phyloP scores from a whole-genome alignment of 2,329 filamentous ascomycete genomes.

The Daldinia sp. region DNA sequence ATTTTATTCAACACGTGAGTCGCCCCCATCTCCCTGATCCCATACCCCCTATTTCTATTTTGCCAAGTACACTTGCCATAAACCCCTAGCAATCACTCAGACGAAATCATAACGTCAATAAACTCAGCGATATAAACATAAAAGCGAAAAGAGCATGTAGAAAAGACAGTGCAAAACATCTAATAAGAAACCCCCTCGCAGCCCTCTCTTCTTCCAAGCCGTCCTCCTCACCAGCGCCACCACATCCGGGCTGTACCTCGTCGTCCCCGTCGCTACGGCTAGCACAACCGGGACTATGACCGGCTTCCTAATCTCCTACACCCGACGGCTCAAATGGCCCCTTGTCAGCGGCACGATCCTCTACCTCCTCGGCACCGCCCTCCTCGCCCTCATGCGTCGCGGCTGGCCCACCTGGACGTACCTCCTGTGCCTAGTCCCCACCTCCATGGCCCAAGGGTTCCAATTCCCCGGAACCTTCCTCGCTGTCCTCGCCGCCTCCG shows the following conservation, averaged over 20 bases:
- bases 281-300: constrained; percentile 64
- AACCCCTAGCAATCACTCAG: neutral
- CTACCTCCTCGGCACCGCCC: constrained; percentile 59
- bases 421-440: constrained; percentile 64
- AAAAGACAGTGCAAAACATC: neutral
- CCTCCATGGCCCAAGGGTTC: constrained; percentile 68
- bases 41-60: neutral
- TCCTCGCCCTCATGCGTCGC: constrained; percentile 59
- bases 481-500: constrained; percentile 65
- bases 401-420: constrained; percentile 62
- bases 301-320: constrained; percentile 69
- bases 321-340: constrained; percentile 67
- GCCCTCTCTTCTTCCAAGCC: constrained; percentile 79
- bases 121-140: neutral
- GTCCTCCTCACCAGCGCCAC: constrained; percentile 76
- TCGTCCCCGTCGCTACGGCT: constrained; percentile 67
- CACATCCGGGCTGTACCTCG: constrained; percentile 74
- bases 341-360: constrained; percentile 59
- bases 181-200: constrained; percentile 44
- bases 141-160: neutral
- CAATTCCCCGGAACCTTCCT: constrained; percentile 71
- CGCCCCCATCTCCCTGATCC: neutral
- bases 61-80: neutral
- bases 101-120: neutral
- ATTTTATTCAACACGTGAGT: constrained; percentile 67